Base-by-base conservation (phyloP, 2,329 filamentous ascomycete genomes). In the Ophiostoma novo-ulmi region DNA sequence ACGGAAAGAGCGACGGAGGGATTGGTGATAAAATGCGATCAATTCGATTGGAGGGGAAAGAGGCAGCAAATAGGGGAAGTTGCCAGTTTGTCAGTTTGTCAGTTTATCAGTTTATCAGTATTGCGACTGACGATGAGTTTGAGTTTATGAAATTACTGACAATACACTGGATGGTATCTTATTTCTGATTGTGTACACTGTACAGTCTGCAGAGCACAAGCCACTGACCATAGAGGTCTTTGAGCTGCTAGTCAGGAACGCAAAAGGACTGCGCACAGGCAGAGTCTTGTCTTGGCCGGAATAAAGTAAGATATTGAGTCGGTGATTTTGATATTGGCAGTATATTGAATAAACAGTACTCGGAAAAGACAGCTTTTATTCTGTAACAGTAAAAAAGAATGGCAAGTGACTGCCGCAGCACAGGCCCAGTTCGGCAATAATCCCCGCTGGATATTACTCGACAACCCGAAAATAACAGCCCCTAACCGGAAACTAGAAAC, bases 371-470 rank as follows among this genome's bases (percentile, higher is more conserved):
- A 13, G 38, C 38, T 11, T 39, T 13, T 11, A 39, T 10, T 39
- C 2, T 39, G 38, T 39, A 48, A 2, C 14, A 48, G 44, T 17
- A 48, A 13, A 5, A 14, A 48, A 7, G 14, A 20, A 35, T 26
- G 14, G 17, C 13, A 6, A 63, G 26, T 63, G 58, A 63, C 58
- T 63, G 58, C 58, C 58, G 58, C 26, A 63, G 58, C 58, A 63
- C 58, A 58, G 58, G 58, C 58, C 58, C 58, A 63, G 22, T 63
- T 63, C 58, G 26, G 58, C 58, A 63, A 35, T 63, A 63, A 63
- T 63, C 58, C 58, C 58, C 58, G 58, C 58, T 63, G 58, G 58
- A 63, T 55, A 55, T 7, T 6, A 20, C 14, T 20, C 20, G 20
- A 26, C 26, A 26, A 26, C 26, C 26, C 26, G 26, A 26, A 26